A percentile compares a stretch with the other conserved stretches of the same genome.
phyloP scores from a whole-genome alignment of 768 basidiomycete genomes.

The Aureoboletus auriporus region DNA sequence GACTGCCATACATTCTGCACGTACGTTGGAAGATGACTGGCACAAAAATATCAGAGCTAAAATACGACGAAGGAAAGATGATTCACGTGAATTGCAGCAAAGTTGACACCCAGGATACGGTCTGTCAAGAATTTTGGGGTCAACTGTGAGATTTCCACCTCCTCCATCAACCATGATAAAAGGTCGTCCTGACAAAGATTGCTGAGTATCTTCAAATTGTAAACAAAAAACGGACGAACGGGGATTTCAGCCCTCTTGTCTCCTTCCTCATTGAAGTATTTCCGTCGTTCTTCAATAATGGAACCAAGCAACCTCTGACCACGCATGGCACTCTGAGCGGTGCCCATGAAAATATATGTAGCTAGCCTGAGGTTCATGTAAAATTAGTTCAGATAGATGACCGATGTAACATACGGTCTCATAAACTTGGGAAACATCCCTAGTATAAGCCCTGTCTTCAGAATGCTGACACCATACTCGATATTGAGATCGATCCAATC shows the following conservation, averaged over 20 bases:
- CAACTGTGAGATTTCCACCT: slow-evolving; percentile 13
- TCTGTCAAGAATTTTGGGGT: slow-evolving; percentile 19
- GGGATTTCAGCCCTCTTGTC: background rate
- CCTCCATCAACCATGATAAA: slow-evolving; percentile 31
- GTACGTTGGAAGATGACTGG: slow-evolving; percentile 12
- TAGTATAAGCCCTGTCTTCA: slow-evolving; percentile 14
- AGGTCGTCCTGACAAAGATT: slow-evolving; percentile 28
- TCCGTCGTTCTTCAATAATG: slow-evolving; percentile 26
- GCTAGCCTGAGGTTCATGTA: slow-evolving; percentile 12
- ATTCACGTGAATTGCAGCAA: slow-evolving; percentile 23
- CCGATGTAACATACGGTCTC: slow-evolving; percentile 21
- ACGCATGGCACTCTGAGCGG: background rate
- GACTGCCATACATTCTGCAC: background rate
- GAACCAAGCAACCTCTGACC: slow-evolving; percentile 19
- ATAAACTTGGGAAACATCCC: slow-evolving; percentile 30
- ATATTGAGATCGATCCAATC: slow-evolving; percentile 20
- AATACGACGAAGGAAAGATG: too few species aligned
- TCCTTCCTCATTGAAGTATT: background rate
- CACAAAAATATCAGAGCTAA: background rate
- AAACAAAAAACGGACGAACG: background rate
- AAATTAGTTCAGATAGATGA: too few species aligned
- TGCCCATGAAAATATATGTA: slow-evolving; percentile 8
- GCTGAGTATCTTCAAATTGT: background rate
- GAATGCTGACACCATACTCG: slow-evolving; percentile 26
- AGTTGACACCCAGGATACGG: slow-evolving; percentile 9